Conservation (phyloP, 495 filamentous ascomycete species). For the Parmelia sp. region DNA sequence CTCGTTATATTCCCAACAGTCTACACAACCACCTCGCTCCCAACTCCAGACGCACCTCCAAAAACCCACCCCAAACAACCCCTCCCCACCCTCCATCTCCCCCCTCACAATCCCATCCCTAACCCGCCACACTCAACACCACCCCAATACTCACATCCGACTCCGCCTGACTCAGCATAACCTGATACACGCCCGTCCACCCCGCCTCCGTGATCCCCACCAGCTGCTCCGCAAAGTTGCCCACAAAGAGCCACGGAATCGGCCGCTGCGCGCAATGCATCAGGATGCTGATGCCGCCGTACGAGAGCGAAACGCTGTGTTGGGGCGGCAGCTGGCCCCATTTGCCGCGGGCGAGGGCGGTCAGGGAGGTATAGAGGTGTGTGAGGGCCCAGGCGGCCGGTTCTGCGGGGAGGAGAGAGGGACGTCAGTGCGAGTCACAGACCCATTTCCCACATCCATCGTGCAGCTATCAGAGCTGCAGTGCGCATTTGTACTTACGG, state of each 20-base stretch:
- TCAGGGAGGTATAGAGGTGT: neutral
- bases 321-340: neutral
- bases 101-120: neutral
- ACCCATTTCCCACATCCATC: no score
- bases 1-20: no score
- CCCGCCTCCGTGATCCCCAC: neutral
- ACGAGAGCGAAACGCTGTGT: neutral
- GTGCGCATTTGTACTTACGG: neutral
- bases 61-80: no score
- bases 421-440: neutral
- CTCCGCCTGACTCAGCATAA: neutral
- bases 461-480: no score
- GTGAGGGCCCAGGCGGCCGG: constrained; percentile 3
- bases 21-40: no score
- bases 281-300: neutral
- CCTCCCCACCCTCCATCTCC: no score
- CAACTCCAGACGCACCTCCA: no score
- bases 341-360: neutral
- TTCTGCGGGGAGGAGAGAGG: neutral
- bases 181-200: neutral
- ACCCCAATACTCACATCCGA: neutral
- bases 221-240: neutral
- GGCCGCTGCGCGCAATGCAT: neutral
- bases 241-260: constrained; percentile 2
- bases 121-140: neutral